Evolutionary conservation across 2,329 filamentous ascomycete genomes (phyloP), one percentile per base, ranked within the genome.

Genomic region (Penicillium polonicum): DNA sequence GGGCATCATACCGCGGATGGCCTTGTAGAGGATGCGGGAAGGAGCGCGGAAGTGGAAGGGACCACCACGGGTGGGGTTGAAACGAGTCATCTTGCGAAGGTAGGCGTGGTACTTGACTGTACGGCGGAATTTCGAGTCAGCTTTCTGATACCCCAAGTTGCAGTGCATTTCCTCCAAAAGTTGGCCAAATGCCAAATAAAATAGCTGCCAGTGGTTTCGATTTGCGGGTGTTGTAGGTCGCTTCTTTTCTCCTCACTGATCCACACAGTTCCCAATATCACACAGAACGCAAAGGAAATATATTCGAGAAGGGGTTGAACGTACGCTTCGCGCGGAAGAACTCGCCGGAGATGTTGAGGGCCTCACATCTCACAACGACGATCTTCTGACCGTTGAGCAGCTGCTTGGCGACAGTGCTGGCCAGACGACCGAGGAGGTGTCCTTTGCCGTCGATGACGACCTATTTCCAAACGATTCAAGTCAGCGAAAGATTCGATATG

Each of bases 301-400:
- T 54, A 52, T 56, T 49, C 44, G 59, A 68, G 65, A 61, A 65
- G 62, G 65, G 63, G 68, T 69, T 66, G 66, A 76, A 96, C 93
- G 82, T 96, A 99, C 94, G 90, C 90, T 99, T 99, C 73, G 93
- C 88, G 82, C 94, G 92, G 90, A 99, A 99, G 91, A 99, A 99
- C 86, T 97, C 94, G 84, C 94, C 94, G 72, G 94, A 99, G 87
- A 99, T 99, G 89, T 99, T 99, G 81, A 99, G 88, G 75, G 91
- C 92, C 85, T 99, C 94, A 83, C 90, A 95, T 86, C 94, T 91
- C 80, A 99, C 94, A 74, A 99, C 85, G 76, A 97, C 93, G 79
- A 99, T 95, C 90, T 97, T 97, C 86, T 97, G 93, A 80, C 93
- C 93, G 82, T 88, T 95, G 74, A 97, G 90, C 77, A 97, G 88